Base-by-base conservation (phyloP, 2,329 filamentous ascomycete species). In the Fusarium tanahbumbuense region DNA sequence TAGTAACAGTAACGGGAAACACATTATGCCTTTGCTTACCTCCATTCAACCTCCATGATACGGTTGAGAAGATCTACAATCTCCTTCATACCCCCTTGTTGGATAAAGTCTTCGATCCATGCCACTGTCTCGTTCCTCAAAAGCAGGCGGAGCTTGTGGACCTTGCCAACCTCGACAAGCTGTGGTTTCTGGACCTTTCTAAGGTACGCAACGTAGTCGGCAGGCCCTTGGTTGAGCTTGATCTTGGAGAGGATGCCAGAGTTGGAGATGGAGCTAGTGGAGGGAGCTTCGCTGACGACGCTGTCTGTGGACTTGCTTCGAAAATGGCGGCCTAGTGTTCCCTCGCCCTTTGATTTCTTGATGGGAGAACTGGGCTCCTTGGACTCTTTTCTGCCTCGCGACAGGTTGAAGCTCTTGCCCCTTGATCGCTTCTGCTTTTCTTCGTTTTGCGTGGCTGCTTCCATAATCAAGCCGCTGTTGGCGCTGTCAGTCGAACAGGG, bases 11-110 rank as follows among this genome's bases (percentile, higher is more conserved):
- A 30, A 48, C 22, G 40, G 7, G 6, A 15, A 27, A 18, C 18
- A 27, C 22, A 23, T n/a, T 23, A 11, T 28, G n/a, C 23, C 12
- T 42, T 28, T 12, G 82, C 89, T 79, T 81, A 94, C 92, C 94
- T 93, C 95, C 96, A 99, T 79, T 98, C 96, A 34, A 99, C 91
- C 54, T 92, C 92, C 87, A 98, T 94, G 74, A 95, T 97, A n/a
- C 95, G 89, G 79, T 97, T 91, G 49, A 98, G 84, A 57, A 98
- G 83, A 41, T 88, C 89, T 37, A 98, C 92, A 68, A 98, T 92
- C 79, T 98, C 93, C 71, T 92, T 88, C 94, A 98, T 97, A 22
- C 96, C 96, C 18, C 93, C 94, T 68, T 94, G 90, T 42, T 89
- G 87, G 73, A 98, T 93, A 78, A 98, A 99, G 15, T 90, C 88